Evolutionary conservation across 2,329 filamentous ascomycete genomes (phyloP).

Genomic region (Phaeophleospora eucalypticola): DNA sequence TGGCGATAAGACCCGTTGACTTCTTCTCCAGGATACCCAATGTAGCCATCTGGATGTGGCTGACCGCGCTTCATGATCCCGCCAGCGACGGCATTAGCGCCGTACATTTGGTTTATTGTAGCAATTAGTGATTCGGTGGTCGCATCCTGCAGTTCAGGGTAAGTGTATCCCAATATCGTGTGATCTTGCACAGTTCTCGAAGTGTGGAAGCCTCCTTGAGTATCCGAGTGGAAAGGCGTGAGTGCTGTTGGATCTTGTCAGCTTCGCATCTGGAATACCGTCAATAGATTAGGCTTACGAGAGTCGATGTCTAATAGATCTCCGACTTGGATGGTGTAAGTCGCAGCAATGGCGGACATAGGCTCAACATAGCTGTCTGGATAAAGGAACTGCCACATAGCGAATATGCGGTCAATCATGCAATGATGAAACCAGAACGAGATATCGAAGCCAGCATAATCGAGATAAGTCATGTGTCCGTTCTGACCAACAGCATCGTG

Average conservation of each 20-base stretch:
- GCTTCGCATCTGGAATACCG: neutral
- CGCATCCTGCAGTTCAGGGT: constrained; percentile 57
- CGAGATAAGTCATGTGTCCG: constrained; percentile 66
- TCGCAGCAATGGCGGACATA: constrained; percentile 49
- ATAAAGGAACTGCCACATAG: constrained; percentile 73
- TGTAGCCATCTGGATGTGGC: no score
- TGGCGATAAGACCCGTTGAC: constrained; percentile 50
- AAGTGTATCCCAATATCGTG: constrained; percentile 67
- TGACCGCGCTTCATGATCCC: constrained; percentile 14
- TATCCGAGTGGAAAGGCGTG: constrained; percentile 59
- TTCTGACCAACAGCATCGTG: constrained; percentile 53
- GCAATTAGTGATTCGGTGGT: constrained; percentile 42
- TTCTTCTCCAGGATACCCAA: constrained; percentile 22
- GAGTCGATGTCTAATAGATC: constrained; percentile 37
- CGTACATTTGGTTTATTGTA: constrained; percentile 60
- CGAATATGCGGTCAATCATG: constrained; percentile 70
- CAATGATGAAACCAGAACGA: constrained; percentile 72
- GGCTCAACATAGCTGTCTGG: constrained; percentile 62
- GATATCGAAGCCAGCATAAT: constrained; percentile 74
- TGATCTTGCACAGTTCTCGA: constrained; percentile 59
- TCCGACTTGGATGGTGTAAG: constrained; percentile 57
- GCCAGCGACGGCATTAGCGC: constrained; percentile 35
- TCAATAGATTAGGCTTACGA: constrained; percentile 15
- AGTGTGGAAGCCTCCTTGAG: constrained; percentile 62
- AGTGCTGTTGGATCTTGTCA: constrained; percentile 15